Percentiles rank a stretch among this genome's conserved stretches.
Evolutionary conservation across 768 basidiomycete species (phyloP).

Genomic region (Suillus sp.): DNA sequence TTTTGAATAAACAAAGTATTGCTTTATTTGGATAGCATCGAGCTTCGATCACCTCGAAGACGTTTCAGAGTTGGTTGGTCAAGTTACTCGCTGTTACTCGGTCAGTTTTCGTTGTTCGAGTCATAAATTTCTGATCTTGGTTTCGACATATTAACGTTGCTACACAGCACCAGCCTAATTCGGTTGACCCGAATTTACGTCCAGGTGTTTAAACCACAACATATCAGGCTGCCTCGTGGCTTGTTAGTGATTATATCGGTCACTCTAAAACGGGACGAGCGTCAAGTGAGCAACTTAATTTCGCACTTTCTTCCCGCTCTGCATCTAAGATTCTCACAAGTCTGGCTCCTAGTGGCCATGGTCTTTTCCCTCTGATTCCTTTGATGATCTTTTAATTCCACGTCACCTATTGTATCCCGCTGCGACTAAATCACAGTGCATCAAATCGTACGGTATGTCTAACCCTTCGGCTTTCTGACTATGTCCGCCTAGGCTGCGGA

Average conservation of each 20-base stretch:
- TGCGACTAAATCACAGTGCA: conserved; percentile 1
- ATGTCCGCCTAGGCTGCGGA: conserved; percentile 9
- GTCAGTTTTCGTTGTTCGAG: background rate
- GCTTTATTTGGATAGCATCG: background rate
- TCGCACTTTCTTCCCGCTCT: conserved; percentile 10
- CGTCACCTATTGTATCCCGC: conserved; percentile 5
- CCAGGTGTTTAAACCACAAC: background rate
- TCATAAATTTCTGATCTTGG: background rate
- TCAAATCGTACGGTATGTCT: conserved; percentile 28
- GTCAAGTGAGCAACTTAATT: conserved; percentile 14
- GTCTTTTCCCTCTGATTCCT: conserved; percentile 12
- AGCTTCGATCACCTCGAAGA: conserved; percentile 4
- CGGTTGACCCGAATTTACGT: conserved; percentile 9
- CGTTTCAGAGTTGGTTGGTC: background rate
- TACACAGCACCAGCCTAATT: conserved; percentile 2
- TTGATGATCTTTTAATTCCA: conserved; percentile 15
- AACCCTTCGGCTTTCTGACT: conserved; percentile 7
- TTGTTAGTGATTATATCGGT: conserved; percentile 7
- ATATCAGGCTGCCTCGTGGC: conserved; percentile 11
- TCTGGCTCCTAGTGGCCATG: conserved; percentile 20
- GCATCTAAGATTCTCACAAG: background rate
- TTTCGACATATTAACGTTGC: background rate
- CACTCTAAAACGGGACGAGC: conserved; percentile 22
- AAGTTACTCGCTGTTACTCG: background rate
- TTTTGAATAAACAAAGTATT: background rate